Conservation (phyloP, 2,329 filamentous ascomycete genomes). For the Capronia coronata region DNA sequence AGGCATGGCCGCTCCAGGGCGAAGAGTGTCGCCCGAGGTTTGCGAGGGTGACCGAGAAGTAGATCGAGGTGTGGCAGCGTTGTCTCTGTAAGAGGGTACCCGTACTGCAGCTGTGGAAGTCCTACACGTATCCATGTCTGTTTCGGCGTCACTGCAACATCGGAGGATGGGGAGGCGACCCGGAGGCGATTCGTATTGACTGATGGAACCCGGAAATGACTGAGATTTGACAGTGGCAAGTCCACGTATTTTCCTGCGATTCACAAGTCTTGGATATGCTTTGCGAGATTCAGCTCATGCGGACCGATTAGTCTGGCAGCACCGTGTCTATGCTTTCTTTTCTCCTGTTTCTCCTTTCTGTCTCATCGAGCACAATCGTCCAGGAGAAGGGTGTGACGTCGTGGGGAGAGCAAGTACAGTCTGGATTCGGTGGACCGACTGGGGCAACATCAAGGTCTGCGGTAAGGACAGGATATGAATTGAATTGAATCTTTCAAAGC, state of each 20-base stretch:
- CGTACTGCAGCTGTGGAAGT: constrained; percentile 16
- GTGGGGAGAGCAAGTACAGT: not conserved
- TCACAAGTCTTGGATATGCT: constrained; percentile 3
- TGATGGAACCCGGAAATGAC: constrained; percentile 3
- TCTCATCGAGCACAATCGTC: not conserved
- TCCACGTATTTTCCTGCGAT: not conserved
- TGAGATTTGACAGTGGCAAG: constrained; percentile 14
- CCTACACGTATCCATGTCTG: constrained; percentile 23
- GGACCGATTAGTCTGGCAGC: not conserved
- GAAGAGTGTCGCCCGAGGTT: constrained; percentile 38
- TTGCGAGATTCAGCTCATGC: constrained; percentile 6
- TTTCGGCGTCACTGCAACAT: constrained; percentile 21
- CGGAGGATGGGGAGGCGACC: constrained; percentile 13
- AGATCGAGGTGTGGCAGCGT: constrained; percentile 18
- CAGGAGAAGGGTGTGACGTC: not conserved
- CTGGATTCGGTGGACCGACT: not conserved
- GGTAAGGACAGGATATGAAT: constrained; percentile 25
- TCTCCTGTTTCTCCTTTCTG: not conserved
- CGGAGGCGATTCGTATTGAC: not conserved
- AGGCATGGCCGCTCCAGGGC: constrained; percentile 52
- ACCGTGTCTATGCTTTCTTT: not conserved
- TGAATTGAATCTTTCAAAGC: constrained; percentile 12
- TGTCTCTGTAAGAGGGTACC: constrained; percentile 14
- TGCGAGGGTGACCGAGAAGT: constrained; percentile 35
- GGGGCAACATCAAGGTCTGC: constrained; percentile 8